A percentile compares a stretch with the other conserved stretches of the same genome.
phyloP scores from a whole-genome alignment of 495 filamentous ascomycete genomes.

The Massariosphaeria phaeospora region DNA sequence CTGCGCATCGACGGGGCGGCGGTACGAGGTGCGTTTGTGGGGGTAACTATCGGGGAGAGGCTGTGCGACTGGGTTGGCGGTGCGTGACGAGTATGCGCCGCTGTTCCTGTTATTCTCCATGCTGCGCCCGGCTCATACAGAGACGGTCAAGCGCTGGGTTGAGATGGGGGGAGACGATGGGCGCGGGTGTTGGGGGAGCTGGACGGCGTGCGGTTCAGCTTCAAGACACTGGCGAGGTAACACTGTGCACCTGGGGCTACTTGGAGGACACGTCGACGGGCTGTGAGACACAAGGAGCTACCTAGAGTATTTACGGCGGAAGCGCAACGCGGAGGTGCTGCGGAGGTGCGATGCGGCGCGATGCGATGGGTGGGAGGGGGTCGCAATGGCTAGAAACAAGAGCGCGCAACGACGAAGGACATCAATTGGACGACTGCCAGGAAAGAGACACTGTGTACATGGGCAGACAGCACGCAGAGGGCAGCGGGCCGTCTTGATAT shows the following conservation, averaged over 20 bases:
- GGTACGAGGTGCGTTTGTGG: slow-evolving; percentile 24
- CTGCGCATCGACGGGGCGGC: slow-evolving; percentile 23
- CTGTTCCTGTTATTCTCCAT: slow-evolving; percentile 26
- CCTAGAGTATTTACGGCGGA: neutral
- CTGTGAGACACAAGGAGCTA: neutral
- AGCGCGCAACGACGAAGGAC: neutral
- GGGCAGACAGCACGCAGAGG: neutral
- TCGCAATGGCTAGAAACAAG: neutral
- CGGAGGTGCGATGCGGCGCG: slow-evolving; percentile 11
- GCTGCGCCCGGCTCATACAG: slow-evolving; percentile 3
- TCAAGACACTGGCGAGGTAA: neutral
- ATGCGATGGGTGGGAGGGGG: slow-evolving; percentile 2
- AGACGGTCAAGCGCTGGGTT: neutral
- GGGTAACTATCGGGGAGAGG: slow-evolving; percentile 22
- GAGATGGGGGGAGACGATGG: neutral
- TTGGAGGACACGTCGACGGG: neutral
- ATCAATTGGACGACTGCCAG: slow-evolving; percentile 4
- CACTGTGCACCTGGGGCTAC: neutral
- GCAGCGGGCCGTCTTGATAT: neutral
- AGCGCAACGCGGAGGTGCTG: slow-evolving; percentile 5
- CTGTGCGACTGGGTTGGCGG: slow-evolving; percentile 5
- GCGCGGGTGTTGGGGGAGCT: neutral
- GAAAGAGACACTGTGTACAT: neutral
- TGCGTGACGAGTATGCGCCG: slow-evolving; percentile 23
- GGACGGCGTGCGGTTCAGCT: neutral